Conservation (phyloP, 345 rosid species). For the Arabis hirsuta region DNA sequence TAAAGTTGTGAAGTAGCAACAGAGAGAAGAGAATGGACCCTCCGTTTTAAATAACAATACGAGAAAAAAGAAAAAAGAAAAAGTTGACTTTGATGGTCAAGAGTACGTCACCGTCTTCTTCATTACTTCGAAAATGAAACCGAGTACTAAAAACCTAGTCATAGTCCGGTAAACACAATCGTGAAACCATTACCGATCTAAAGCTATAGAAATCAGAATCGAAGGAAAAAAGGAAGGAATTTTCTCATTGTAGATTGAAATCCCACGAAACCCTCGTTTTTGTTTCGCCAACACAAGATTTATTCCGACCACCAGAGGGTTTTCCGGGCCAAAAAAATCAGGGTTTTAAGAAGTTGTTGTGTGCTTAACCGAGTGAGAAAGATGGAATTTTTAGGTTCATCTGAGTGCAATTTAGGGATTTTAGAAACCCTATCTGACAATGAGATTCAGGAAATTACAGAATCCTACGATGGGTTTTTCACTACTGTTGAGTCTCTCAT, state of each 20-base stretch:
- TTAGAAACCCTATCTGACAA: slow-evolving; percentile 57
- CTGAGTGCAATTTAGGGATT: slow-evolving; percentile 52
- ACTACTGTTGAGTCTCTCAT: slow-evolving; percentile 62
- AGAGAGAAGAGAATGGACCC: not conserved
- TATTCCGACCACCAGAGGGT: not conserved
- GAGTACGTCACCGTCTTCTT: not conserved
- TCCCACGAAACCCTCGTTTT: too few relatives aligned
- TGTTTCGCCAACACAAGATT: too few relatives aligned
- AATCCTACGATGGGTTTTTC: slow-evolving; percentile 65
- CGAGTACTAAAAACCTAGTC: not conserved
- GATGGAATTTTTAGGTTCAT: slow-evolving; percentile 56
- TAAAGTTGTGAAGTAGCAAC: slow-evolving; percentile 14
- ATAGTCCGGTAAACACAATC: not conserved
- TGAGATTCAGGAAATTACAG: slow-evolving; percentile 59
- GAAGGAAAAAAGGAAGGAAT: too few relatives aligned
- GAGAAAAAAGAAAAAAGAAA: not conserved
- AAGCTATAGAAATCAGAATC: too few relatives aligned
- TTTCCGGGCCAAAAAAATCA: not conserved
- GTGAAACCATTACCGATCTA: too few relatives aligned
- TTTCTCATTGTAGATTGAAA: too few relatives aligned
- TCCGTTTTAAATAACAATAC: not conserved
- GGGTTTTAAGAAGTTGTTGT: slow-evolving; percentile 18
- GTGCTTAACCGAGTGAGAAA: not conserved
- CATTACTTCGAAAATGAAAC: not conserved
- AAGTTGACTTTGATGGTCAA: not conserved